Evolutionary conservation across 768 basidiomycete genomes (phyloP).

Genomic region (Tephrocybe sp.): DNA sequence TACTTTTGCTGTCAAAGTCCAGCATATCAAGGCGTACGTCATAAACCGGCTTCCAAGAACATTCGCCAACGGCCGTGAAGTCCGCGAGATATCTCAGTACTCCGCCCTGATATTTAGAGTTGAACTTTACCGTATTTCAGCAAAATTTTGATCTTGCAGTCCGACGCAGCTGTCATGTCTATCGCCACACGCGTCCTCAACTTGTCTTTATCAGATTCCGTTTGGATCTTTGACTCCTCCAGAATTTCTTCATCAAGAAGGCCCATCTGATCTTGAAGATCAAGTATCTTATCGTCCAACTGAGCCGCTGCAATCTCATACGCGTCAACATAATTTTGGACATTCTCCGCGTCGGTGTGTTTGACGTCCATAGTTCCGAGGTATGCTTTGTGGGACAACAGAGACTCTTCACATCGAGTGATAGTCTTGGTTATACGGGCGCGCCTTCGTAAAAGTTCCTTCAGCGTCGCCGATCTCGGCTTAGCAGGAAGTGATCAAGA

Average conservation of each 20-base stretch:
- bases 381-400: slow-evolving; percentile 24
- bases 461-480: not conserved
- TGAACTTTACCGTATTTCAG: slow-evolving; percentile 27
- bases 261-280: slow-evolving; percentile 18
- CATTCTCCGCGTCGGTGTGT: slow-evolving; percentile 16
- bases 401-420: slow-evolving; percentile 19
- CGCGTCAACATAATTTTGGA: slow-evolving; percentile 13
- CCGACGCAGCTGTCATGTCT: slow-evolving; percentile 25
- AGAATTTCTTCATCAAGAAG: slow-evolving; percentile 18
- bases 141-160: slow-evolving; percentile 26
- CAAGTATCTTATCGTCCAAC: slow-evolving; percentile 22
- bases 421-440: slow-evolving; percentile 10
- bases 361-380: slow-evolving; percentile 24
- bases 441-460: not conserved
- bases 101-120: no score
- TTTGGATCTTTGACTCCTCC: slow-evolving; percentile 14
- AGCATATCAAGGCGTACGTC: slow-evolving; percentile 41
- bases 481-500: not conserved
- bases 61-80: slow-evolving; percentile 28
- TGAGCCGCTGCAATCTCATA: slow-evolving; percentile 20
- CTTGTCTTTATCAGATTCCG: not conserved
- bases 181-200: slow-evolving; percentile 15
- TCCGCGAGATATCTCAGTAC: not conserved
- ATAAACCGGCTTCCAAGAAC: slow-evolving; percentile 37
- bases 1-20: slow-evolving; percentile 33